Evolutionary conservation across 1,284 basidiomycete species (phyloP).

Genomic region (Tilletia caries): DNA sequence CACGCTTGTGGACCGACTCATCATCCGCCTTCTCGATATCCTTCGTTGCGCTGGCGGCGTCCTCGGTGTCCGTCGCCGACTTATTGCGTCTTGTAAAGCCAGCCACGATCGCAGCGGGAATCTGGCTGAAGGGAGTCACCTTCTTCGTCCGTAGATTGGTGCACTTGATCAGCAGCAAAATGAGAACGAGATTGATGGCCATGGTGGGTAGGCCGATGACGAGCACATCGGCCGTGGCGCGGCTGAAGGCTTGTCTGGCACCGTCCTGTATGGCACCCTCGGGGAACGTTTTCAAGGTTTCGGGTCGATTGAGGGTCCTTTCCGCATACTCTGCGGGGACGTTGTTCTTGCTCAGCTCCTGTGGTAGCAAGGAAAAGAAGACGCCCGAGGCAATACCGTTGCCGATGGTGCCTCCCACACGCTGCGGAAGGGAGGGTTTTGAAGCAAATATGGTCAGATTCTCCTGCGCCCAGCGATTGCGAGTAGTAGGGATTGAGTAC

Average conservation of each 20-base stretch:
- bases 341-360: background rate
- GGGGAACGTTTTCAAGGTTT: background rate
- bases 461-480: too few species aligned
- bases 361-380: slow-evolving; percentile 7
- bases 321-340: background rate
- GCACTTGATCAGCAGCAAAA: background rate
- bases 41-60: background rate
- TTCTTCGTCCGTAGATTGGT: background rate
- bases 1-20: background rate
- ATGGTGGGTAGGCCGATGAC: background rate
- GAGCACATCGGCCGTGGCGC: background rate
- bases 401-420: slow-evolving; percentile 2
- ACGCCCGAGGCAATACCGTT: slow-evolving; percentile 1
- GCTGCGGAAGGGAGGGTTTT: background rate
- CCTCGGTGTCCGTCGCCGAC: background rate
- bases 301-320: background rate
- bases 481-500: too few species aligned
- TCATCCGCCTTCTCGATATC: background rate
- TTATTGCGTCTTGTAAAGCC: background rate
- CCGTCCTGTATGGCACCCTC: background rate
- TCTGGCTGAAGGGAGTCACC: background rate
- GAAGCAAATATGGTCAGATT: too few species aligned
- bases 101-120: background rate
- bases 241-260: background rate
- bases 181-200: background rate